Conservation (phyloP, 148 eudicot genomes). For the Polygonum aviculare region DNA sequence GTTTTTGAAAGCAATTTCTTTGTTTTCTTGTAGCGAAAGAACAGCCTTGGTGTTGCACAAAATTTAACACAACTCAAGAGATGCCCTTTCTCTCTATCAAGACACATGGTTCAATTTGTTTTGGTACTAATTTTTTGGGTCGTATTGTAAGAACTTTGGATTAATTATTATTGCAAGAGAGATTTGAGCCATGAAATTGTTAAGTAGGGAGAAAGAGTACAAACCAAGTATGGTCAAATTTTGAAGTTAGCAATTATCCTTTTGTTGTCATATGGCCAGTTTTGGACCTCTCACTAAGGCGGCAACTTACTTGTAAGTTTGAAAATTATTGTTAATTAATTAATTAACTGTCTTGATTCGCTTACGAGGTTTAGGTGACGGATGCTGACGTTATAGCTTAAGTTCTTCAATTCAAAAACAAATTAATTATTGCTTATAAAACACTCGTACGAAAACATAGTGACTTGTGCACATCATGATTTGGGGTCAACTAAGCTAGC, state of each 20-base stretch:
- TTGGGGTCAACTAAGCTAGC: background rate
- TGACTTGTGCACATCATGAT: background rate
- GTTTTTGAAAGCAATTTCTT: background rate
- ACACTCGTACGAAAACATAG: background rate
- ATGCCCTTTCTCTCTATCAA: background rate
- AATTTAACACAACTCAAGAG: background rate
- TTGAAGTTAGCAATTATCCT: conserved; percentile 7
- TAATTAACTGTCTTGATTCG: background rate
- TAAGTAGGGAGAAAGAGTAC: background rate
- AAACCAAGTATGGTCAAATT: conserved; percentile 7
- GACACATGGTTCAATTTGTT: background rate
- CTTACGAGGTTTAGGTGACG: conserved; percentile 3
- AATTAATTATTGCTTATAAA: background rate
- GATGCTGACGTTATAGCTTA: conserved; percentile 2
- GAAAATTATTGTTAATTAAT: background rate
- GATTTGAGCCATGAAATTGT: background rate
- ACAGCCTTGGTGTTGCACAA: conserved; percentile 8
- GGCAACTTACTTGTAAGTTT: background rate
- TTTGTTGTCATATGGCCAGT: conserved; percentile 4
- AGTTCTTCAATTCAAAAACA: background rate
- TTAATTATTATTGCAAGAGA: background rate
- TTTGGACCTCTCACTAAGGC: background rate
- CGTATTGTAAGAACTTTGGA: background rate
- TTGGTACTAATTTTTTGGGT: background rate
- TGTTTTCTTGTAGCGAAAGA: background rate